Evolutionary conservation across 345 rosid genomes (phyloP).

Genomic region (Camelina sativa): DNA sequence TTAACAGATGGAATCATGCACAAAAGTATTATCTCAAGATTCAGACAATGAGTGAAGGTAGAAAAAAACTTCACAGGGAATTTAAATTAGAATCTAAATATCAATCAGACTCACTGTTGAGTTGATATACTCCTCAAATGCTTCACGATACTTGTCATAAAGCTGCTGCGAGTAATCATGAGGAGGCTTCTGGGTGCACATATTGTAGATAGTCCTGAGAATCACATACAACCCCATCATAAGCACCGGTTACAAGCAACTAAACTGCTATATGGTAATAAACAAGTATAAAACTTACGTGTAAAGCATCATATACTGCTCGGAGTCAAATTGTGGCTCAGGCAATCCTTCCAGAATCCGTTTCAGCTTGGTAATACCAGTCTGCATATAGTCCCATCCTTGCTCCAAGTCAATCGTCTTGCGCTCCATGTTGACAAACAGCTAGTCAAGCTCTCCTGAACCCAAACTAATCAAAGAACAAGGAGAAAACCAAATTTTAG

Average conservation of each 20-base stretch:
- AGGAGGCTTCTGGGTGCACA: constrained; percentile 94
- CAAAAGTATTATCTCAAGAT: neutral
- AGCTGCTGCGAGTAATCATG: constrained; percentile 86
- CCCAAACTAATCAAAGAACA: constrained; percentile 21
- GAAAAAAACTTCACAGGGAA: neutral
- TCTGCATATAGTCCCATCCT: constrained; percentile 86
- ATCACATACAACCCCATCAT: neutral
- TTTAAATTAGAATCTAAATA: neutral
- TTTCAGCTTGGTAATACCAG: constrained; percentile 77
- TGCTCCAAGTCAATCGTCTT: constrained; percentile 68
- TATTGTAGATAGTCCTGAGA: constrained; percentile 69
- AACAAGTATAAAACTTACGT: constrained; percentile 51
- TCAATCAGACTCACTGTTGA: constrained; percentile 57
- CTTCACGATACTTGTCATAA: constrained; percentile 76
- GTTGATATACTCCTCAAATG: constrained; percentile 68
- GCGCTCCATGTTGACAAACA: constrained; percentile 56
- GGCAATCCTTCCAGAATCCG: constrained; percentile 70
- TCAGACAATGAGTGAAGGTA: neutral
- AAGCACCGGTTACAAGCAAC: constrained; percentile 8
- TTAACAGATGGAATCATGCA: neutral
- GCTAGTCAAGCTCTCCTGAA: constrained; percentile 10
- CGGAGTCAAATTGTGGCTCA: constrained; percentile 65
- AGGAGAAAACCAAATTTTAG: constrained; percentile 16
- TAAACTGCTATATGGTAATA: constrained; percentile 4
- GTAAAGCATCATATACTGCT: constrained; percentile 87